Evolutionary conservation across 192 early-diverging fungal species (phyloP), one percentile per base, ranked within the genome.

Genomic region (Coemansia sp.): DNA sequence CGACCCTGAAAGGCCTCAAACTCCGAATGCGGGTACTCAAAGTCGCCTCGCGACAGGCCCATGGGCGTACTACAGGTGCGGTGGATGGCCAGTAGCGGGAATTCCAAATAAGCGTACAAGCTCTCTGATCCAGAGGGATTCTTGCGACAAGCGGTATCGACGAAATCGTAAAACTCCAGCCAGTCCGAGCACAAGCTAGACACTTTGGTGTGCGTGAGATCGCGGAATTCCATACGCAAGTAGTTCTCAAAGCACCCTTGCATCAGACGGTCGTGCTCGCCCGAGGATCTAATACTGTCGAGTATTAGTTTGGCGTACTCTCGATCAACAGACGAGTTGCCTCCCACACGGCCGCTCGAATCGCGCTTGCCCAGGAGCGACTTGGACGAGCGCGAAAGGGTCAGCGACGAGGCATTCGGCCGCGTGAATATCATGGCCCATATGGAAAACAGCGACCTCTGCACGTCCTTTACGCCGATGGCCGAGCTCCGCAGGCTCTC

Each of bases 181-280:
- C 92, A 96, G 28, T 92, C 88, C 2, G 68, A 59, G 28, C 85
- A 77, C 43, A 87, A 82, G 41, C 86, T 72, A 1, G 90, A 83
- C 6, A 94, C 82, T 39, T 89, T 89, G 9, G 85, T 75, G 57
- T 86, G 82, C 12, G 86, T 86, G 10, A 87, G 69, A 70, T 96
- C 93, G 61, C 93, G 89, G 59, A 92, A 88, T 21, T 88, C 86
- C 85, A 90, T 88, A 23, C 84, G 75, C 8, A 90, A 85, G 79
- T 93, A 99, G 71, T 93, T 93, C 63, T 99, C 95, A 80, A 91
- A 94, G 66, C 93, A 96, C 2, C 94, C 95, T 77, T 93, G 90
- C 68, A 95, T 83, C 7, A 98, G 65, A 34, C 92, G 92, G 33
- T 96, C 95, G 60, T 88, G 86, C 65, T 96, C 94, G n/a, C 92